Evolutionary conservation across 768 basidiomycete species (phyloP), one percentile per base, ranked within the genome.

Genomic region (Pluteus cervinus): DNA sequence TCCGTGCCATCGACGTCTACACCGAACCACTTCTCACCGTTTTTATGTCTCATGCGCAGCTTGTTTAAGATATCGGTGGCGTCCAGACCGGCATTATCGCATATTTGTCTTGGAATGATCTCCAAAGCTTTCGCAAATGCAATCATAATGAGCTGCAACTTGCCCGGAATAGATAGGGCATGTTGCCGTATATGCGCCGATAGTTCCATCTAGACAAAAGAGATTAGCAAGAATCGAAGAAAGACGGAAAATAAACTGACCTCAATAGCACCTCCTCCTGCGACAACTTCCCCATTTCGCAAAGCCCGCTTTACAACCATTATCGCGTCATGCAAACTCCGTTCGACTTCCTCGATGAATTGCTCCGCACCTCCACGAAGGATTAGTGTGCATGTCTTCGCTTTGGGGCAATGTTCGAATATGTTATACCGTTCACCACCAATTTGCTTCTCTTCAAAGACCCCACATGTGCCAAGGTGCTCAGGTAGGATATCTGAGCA

Each of bases 281-380:
- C 96, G 24, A 99, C 96, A 35, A 99, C 83, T 38, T 94, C 87
- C 28, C 89, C 91, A 55, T 92, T 98, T 55, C 83, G 84, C 49
- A 99, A 82, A 4, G 96, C 93, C 36, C 96, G 75, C 63, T 96
- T 96, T 29, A 99, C 96, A n/a, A 99, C 93, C 93, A 98, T 98
- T 52, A 98, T 90, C 2, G 94, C 93, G 55, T 99, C 96, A 54
- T 99, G 94, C 48, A 99, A 62, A 76, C 89, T 92, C 40, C 96
- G 69, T 61, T 98, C 94, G 6, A 98, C 93, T 60, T 98, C 96
- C 55, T 91, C 91, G 44, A 98, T 98, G 61, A 99, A 98, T 58
- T 99, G 96, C 53, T 98, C 93, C 0, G 96, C 96, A 20, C 96
- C 96, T 41, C 96, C 96, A 36, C 96, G 76, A 42, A 99, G 79